Conservation (phyloP, 73 alveolate species). For the Paramecium pentaurelia region DNA sequence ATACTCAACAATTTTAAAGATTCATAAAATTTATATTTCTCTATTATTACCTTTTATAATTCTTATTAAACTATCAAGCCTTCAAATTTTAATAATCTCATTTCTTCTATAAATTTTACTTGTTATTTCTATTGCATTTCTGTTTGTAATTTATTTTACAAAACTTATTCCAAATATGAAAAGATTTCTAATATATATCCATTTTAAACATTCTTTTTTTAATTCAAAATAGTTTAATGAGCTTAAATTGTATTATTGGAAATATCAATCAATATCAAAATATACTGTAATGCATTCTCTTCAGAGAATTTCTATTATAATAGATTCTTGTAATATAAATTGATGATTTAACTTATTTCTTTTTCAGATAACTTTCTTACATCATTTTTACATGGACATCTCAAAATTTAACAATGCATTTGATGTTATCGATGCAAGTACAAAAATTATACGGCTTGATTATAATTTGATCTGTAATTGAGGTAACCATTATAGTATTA, state of each 20-base stretch:
- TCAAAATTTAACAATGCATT: not conserved
- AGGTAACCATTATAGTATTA: not conserved
- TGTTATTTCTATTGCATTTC: not conserved
- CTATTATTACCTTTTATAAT: not conserved
- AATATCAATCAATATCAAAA: not conserved
- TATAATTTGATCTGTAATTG: not conserved
- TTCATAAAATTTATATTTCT: not conserved
- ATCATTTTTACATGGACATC: not conserved
- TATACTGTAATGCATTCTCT: not conserved
- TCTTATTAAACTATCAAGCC: not conserved
- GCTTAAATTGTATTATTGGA: not conserved
- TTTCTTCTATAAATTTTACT: not conserved
- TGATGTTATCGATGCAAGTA: not conserved
- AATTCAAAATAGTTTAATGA: not conserved
- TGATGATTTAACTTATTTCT: not conserved
- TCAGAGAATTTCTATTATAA: not conserved
- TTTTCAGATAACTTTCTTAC: not conserved
- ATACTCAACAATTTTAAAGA: not conserved
- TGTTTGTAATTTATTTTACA: not conserved
- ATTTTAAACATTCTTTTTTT: not conserved
- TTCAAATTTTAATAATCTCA: not conserved
- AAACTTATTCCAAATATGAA: not conserved
- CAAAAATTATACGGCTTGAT: not conserved
- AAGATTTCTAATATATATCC: not conserved
- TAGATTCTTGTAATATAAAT: not conserved